phyloP scores from a whole-genome alignment of 495 filamentous ascomycete genomes.

The Thermothielavioides terrestris region DNA sequence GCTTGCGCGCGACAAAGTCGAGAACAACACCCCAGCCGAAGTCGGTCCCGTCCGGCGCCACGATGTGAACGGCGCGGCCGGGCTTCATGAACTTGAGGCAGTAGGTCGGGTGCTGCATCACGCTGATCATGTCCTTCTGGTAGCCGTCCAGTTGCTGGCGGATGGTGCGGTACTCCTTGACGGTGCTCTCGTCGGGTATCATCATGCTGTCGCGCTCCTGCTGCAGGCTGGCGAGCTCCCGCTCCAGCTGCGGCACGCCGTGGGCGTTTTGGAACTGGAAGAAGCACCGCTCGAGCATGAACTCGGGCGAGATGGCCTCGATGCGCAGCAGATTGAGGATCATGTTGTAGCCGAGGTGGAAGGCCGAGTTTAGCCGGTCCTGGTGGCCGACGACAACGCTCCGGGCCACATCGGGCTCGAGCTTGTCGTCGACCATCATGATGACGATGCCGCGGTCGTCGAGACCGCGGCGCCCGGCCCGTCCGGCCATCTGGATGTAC shows the following conservation, averaged over 20 bases:
- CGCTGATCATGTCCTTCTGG: conserved; percentile 72
- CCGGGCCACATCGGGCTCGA: conserved; percentile 89
- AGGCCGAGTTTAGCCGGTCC: conserved; percentile 92
- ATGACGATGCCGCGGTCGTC: conserved; percentile 98
- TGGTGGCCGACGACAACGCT: conserved; percentile 93
- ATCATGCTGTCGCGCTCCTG: conserved; percentile 58
- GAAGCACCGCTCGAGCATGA: conserved; percentile 94
- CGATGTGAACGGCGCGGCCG: conserved; percentile 77
- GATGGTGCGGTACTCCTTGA: conserved; percentile 87
- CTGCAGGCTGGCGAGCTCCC: conserved; percentile 66
- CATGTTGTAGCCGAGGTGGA: conserved; percentile 99
- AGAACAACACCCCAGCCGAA: conserved; percentile 92
- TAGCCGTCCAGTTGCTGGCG: conserved; percentile 74
- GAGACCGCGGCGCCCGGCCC: conserved; percentile 90
- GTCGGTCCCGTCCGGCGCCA: conserved; percentile 57
- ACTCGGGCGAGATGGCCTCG: conserved; percentile 92
- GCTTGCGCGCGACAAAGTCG: conserved; percentile 54
- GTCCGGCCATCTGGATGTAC: conserved; percentile 97
- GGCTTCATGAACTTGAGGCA: conserved; percentile 69
- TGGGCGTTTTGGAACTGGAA: conserved; percentile 96
- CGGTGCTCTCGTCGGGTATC: conserved; percentile 74
- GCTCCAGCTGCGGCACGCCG: conserved; percentile 71
- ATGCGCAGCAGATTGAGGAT: conserved; percentile 91
- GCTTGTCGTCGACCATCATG: conserved; percentile 96
- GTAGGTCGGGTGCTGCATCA: conserved; percentile 85